phyloP scores from a whole-genome alignment of 2,329 filamentous ascomycete species.

The Stemphylium beticola region DNA sequence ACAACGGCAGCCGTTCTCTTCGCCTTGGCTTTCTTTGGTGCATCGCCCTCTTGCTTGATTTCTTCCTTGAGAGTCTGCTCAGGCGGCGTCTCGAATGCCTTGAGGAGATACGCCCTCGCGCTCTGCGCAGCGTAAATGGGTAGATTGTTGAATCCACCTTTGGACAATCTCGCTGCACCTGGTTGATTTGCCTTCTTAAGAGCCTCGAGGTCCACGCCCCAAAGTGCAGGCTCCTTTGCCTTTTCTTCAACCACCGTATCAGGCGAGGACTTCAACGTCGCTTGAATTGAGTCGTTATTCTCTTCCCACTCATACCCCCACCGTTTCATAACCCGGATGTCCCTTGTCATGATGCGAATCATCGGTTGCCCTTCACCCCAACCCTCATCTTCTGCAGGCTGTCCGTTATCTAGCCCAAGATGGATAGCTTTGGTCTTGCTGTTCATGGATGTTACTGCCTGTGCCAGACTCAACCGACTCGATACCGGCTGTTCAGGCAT shows the following conservation, averaged over 20 bases:
- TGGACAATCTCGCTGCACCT: conserved; percentile 21
- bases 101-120: conserved; percentile 65
- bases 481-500: conserved; percentile 86
- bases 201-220: conserved; percentile 65
- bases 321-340: conserved; percentile 76
- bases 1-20: conserved; percentile 59
- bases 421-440: conserved; percentile 77
- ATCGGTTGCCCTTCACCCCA: conserved; percentile 78
- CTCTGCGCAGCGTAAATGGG: conserved; percentile 77
- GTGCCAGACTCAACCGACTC: conserved; percentile 81
- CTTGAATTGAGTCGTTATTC: conserved; percentile 18
- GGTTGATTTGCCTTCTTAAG: conserved; percentile 55
- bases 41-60: conserved; percentile 18
- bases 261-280: conserved; percentile 16
- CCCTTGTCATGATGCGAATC: conserved; percentile 73
- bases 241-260: conserved; percentile 21
- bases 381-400: conserved; percentile 71
- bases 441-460: conserved; percentile 83
- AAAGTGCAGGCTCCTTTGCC: conserved; percentile 57
- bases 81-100: conserved; percentile 61
- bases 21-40: conserved; percentile 27
- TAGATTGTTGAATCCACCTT: conserved; percentile 56
- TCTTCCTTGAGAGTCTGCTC: conserved; percentile 24
- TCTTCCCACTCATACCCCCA: conserved; percentile 66
- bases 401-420: conserved; percentile 72